phyloP scores from a whole-genome alignment of 306 rosid species.

The Dalbergia cultrata region DNA sequence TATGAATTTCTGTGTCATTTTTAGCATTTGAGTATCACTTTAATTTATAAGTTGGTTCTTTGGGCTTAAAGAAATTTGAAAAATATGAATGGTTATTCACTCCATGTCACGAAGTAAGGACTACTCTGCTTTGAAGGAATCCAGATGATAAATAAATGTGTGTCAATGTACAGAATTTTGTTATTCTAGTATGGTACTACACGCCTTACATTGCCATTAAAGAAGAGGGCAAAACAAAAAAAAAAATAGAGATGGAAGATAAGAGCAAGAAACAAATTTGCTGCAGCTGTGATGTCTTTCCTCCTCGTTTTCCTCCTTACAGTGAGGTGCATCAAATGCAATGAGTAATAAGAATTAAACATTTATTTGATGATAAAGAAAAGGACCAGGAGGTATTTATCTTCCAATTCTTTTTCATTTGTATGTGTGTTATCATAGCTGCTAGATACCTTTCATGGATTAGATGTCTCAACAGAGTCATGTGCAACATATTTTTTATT shows the following conservation, averaged over 20 bases:
- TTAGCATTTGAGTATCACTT: background rate
- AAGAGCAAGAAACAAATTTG: slow-evolving; percentile 18
- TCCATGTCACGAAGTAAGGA: slow-evolving; percentile 2
- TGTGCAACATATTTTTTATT: slow-evolving; percentile 11
- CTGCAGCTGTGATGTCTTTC: background rate
- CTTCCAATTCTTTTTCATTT: slow-evolving; percentile 11
- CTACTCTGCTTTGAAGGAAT: slow-evolving; percentile 17
- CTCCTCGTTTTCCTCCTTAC: slow-evolving; percentile 16
- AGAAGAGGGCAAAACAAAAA: background rate
- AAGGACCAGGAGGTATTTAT: slow-evolving; percentile 6
- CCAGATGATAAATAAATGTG: slow-evolving; percentile 18
- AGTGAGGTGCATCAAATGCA: background rate
- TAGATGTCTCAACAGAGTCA: background rate
- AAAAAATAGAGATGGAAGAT: background rate
- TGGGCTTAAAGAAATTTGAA: slow-evolving; percentile 17
- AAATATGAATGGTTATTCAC: slow-evolving; percentile 18
- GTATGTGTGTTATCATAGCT: background rate
- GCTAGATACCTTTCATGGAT: slow-evolving; percentile 19
- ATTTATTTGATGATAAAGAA: slow-evolving; percentile 21
- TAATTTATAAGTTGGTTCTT: slow-evolving; percentile 8
- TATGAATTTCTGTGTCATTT: background rate
- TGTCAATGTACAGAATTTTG: background rate
- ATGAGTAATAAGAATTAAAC: slow-evolving; percentile 4
- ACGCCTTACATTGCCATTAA: background rate
- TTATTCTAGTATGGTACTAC: background rate